These are phyloP conservation scores for Sarocladium brachiariae DNA, from an alignment of 2,329 filamentous ascomycete species.

Conservation along the genomic window DNA sequence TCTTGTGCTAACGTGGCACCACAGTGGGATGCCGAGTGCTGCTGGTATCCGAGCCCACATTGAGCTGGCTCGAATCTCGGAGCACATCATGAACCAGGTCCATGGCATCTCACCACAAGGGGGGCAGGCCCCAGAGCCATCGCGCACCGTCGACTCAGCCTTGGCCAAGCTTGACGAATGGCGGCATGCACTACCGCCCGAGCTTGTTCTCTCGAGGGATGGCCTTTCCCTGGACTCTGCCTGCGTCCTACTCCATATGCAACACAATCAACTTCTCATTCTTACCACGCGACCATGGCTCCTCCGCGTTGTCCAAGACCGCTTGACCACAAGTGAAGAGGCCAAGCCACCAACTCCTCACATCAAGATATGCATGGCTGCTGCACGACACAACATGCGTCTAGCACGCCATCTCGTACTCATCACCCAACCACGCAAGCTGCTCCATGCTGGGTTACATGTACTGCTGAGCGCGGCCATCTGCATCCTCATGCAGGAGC, in stretches of 20 bases:
- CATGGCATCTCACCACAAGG: slow-evolving; percentile 31
- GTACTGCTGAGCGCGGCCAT: slow-evolving; percentile 44
- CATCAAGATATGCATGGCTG: slow-evolving; percentile 33
- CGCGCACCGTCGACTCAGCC: slow-evolving; percentile 30
- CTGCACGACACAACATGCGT: slow-evolving; percentile 38
- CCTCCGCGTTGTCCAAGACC: slow-evolving; percentile 39
- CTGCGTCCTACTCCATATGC: slow-evolving; percentile 40
- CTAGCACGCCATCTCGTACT: slow-evolving; percentile 34
- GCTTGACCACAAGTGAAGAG: slow-evolving; percentile 24
- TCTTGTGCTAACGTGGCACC: not conserved
- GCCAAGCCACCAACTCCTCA: slow-evolving; percentile 15
- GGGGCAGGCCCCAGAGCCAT: slow-evolving; percentile 17
- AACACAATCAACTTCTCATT: slow-evolving; percentile 43
- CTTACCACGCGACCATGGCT: slow-evolving; percentile 41
- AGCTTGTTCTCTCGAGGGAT: slow-evolving; percentile 29
- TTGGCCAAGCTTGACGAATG: slow-evolving; percentile 36
- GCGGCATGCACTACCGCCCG: slow-evolving; percentile 29
- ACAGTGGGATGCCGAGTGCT: slow-evolving; percentile 35
- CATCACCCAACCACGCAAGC: slow-evolving; percentile 29
- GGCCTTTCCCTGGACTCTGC: slow-evolving; percentile 33
- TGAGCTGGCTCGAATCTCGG: slow-evolving; percentile 39
- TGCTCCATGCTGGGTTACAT: slow-evolving; percentile 39
- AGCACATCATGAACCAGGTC: slow-evolving; percentile 40
- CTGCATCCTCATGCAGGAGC: slow-evolving; percentile 38
- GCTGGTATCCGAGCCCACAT: slow-evolving; percentile 39